phyloP scores from a whole-genome alignment of 2,329 filamentous ascomycete species.

The Aspergillus nomiae region DNA sequence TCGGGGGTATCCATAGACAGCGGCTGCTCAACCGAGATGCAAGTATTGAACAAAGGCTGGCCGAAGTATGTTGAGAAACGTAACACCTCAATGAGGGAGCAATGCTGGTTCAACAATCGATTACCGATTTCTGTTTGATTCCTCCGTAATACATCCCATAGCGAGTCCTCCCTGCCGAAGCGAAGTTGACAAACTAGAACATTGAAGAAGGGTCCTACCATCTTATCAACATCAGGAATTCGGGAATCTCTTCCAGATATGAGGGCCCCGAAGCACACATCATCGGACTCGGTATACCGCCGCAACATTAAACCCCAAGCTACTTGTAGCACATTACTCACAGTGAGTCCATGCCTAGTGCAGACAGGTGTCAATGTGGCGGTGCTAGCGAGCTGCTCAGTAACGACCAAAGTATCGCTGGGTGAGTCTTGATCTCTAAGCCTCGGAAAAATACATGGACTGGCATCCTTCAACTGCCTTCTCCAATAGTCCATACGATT shows the following conservation, averaged over 20 bases:
- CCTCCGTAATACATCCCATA: neutral
- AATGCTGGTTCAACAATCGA: slow-evolving; percentile 1
- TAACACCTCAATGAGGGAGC: neutral
- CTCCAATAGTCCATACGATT: neutral
- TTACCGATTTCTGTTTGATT: slow-evolving; percentile 1
- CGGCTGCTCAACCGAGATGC: slow-evolving; percentile 1
- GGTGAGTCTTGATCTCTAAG: neutral
- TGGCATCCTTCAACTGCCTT: neutral
- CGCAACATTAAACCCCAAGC: slow-evolving; percentile 12
- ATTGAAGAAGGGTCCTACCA: slow-evolving; percentile 5
- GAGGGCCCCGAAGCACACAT: slow-evolving; percentile 15
- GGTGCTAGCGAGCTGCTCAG: neutral
- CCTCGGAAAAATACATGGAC: neutral
- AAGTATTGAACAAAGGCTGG: slow-evolving; percentile 2
- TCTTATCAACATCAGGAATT: neutral
- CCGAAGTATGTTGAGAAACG: neutral
- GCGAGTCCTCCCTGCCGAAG: neutral
- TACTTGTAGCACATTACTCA: slow-evolving; percentile 8
- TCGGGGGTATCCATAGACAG: neutral
- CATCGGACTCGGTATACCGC: slow-evolving; percentile 3
- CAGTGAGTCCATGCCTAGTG: neutral
- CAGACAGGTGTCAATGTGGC: neutral
- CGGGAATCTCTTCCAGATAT: slow-evolving; percentile 8
- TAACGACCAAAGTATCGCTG: neutral
- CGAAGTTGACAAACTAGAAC: neutral